Conservation (phyloP, 208 protist species). For the Strigomonas culicis region DNA sequence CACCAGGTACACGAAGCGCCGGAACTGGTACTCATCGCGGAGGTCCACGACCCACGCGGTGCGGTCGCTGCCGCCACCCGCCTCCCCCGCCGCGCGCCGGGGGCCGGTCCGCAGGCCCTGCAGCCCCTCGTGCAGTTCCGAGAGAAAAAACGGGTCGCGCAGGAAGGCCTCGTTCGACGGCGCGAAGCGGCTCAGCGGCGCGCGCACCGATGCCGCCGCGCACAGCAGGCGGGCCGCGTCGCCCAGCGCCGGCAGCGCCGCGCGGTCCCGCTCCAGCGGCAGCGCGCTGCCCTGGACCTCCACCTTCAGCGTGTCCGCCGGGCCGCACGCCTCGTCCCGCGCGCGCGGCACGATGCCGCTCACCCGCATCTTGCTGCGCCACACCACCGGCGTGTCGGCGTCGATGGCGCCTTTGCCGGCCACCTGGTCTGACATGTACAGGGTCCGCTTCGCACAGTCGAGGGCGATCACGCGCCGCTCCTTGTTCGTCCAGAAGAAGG, state of each 20-base stretch:
- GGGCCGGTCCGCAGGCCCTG: constrained; percentile 8
- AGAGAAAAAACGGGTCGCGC: constrained; percentile 20
- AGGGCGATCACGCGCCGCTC: constrained; percentile 5
- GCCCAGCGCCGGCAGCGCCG: not conserved
- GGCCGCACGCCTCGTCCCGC: constrained; percentile 32
- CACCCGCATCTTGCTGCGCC: constrained; percentile 69
- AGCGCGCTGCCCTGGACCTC: constrained; percentile 18
- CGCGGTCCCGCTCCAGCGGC: constrained; percentile 7
- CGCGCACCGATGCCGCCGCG: not conserved
- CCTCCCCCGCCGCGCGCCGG: constrained; percentile 8
- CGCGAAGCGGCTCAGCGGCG: not conserved
- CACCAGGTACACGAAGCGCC: constrained; percentile 21
- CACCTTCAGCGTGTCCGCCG: constrained; percentile 17
- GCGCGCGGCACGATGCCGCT: constrained; percentile 35
- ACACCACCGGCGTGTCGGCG: constrained; percentile 24
- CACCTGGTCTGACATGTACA: constrained; percentile 1
- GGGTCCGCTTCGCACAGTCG: not conserved
- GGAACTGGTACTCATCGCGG: constrained; percentile 22
- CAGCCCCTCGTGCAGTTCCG: constrained; percentile 23
- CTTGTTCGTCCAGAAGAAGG: not conserved
- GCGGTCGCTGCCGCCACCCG: not conserved
- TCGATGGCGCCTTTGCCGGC: not conserved
- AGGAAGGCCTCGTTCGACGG: constrained; percentile 1
- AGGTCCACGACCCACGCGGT: constrained; percentile 8
- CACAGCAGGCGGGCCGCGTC: constrained; percentile 15